A percentile compares a stretch with the other conserved stretches of the same genome.
Conservation (phyloP, 495 filamentous ascomycete species). For the Penicillium tannophilum region DNA sequence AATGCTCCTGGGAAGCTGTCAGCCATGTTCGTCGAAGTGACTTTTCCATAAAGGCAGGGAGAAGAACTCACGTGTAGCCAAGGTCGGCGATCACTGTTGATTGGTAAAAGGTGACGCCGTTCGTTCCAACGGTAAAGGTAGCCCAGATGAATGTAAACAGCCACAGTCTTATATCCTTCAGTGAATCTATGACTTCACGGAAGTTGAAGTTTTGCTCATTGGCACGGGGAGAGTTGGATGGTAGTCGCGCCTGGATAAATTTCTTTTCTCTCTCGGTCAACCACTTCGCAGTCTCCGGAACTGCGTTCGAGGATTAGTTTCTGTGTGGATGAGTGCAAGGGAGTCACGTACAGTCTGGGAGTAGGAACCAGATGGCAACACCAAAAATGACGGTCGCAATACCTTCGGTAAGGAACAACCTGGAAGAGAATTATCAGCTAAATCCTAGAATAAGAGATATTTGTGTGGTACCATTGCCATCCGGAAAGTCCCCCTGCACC, state of each 20-base stretch:
- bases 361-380: conserved; percentile 32
- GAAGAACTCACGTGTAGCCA: conserved; percentile 37
- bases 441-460: background rate
- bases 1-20: conserved; percentile 26
- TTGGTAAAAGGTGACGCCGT: conserved; percentile 47
- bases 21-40: background rate
- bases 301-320: conserved; percentile 16
- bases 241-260: conserved; percentile 42
- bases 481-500: conserved; percentile 32
- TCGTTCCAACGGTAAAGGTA: conserved; percentile 44
- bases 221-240: conserved; percentile 40
- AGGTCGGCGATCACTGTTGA: conserved; percentile 47
- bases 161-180: conserved; percentile 30
- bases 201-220: conserved; percentile 36
- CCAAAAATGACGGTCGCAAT: conserved; percentile 39
- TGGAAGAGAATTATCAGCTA: conserved; percentile 2
- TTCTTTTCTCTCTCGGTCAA: conserved; percentile 44
- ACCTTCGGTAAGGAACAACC: conserved; percentile 41
- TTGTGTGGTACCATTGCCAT: conserved; percentile 34
- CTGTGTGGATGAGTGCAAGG: no score
- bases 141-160: conserved; percentile 41
- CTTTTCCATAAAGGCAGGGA: no score
- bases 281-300: conserved; percentile 31
- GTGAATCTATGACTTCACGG: conserved; percentile 35
- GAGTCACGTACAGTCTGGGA: conserved; percentile 34